phyloP scores from a whole-genome alignment of 768 basidiomycete genomes.

The Piloderma croceum region DNA sequence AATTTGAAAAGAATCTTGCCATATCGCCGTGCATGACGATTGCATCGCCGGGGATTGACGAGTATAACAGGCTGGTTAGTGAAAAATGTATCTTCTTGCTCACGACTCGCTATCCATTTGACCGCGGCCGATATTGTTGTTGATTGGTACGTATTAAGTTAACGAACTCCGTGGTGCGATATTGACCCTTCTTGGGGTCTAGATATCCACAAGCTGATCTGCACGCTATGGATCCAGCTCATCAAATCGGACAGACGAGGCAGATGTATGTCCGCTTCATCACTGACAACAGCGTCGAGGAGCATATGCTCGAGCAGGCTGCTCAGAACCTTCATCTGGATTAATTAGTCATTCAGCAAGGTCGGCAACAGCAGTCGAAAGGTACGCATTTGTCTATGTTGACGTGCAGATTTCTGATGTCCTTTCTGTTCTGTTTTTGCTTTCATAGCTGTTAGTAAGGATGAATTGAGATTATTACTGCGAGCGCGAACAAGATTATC shows the following conservation, averaged over 20 bases:
- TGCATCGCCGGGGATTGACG: slow-evolving; percentile 94
- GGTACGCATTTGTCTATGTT: slow-evolving; percentile 33
- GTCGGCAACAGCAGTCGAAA: slow-evolving; percentile 77
- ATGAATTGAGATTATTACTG: slow-evolving; percentile 99
- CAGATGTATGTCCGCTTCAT: slow-evolving; percentile 98
- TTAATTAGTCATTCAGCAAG: slow-evolving; percentile 96
- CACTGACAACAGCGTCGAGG: slow-evolving; percentile 93
- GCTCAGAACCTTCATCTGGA: slow-evolving; percentile 94
- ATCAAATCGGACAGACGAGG: slow-evolving; percentile 95
- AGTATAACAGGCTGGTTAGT: slow-evolving; percentile 90
- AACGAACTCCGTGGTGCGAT: no score
- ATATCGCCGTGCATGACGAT: slow-evolving; percentile 96
- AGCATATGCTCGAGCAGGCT: slow-evolving; percentile 89
- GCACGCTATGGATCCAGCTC: slow-evolving; percentile 98
- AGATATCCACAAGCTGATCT: slow-evolving; percentile 99
- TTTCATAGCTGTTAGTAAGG: slow-evolving; percentile 82
- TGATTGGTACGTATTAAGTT: slow-evolving; percentile 93
- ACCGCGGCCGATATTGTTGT: slow-evolving; percentile 94
- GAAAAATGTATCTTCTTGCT: slow-evolving; percentile 97
- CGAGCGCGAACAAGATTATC: slow-evolving; percentile 96
- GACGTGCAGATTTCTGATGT: slow-evolving; percentile 2
- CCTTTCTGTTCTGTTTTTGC: no score
- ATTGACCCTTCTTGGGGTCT: slow-evolving; percentile 15
- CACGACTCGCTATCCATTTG: slow-evolving; percentile 95
- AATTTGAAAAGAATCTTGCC: slow-evolving; percentile 89